Conservation (phyloP, 2,329 filamentous ascomycete genomes). For the Pseudocercospora vitis region DNA sequence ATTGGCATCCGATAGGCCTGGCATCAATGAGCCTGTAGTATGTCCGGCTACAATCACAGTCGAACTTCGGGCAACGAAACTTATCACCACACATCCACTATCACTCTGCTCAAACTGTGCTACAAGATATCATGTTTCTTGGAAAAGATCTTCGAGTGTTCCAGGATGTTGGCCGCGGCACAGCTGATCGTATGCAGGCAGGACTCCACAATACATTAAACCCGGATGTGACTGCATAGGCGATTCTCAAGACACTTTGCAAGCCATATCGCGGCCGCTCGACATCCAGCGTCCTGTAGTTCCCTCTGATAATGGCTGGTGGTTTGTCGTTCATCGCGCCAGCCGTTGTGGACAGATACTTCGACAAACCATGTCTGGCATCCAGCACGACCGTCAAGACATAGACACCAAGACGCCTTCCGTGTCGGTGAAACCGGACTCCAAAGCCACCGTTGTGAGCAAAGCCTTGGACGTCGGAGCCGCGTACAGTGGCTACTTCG, state of each 20-base stretch:
- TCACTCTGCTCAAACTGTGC: too few relatives aligned
- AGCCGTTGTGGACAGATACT: neutral
- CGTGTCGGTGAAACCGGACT: neutral
- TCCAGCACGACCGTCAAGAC: neutral
- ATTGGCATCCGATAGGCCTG: slow-evolving; percentile 14
- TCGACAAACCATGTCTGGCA: neutral
- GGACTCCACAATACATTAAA: neutral
- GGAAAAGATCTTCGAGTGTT: neutral
- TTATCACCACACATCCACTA: too few relatives aligned
- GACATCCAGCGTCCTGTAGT: neutral
- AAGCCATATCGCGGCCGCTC: neutral
- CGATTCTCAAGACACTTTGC: neutral
- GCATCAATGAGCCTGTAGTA: too few relatives aligned
- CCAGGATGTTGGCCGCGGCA: neutral
- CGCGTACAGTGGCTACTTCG: slow-evolving; percentile 14
- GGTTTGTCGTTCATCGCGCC: neutral
- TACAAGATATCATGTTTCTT: neutral
- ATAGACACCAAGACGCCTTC: slow-evolving; percentile 5
- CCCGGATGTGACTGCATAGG: neutral
- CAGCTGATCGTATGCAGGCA: neutral
- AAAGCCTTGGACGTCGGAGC: slow-evolving; percentile 13
- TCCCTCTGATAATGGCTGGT: neutral
- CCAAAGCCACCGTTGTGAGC: neutral
- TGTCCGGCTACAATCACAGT: neutral
- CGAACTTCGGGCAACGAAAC: neutral